Conservation (phyloP, 2,329 filamentous ascomycete species). For the Phoma sp. region DNA sequence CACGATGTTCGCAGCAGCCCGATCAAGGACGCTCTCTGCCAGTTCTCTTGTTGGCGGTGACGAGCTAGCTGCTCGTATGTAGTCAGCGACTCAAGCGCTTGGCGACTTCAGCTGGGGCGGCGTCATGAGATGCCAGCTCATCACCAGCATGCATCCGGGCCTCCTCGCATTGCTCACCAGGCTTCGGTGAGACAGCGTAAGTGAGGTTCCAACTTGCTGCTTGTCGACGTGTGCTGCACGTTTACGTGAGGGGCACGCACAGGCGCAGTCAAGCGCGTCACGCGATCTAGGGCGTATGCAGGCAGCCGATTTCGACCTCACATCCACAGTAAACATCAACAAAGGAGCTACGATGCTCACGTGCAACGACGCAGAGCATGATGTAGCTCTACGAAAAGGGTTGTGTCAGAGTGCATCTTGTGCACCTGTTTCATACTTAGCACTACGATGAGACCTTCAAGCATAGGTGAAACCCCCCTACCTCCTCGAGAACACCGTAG, state of each 20-base stretch:
- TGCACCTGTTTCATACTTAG: background rate
- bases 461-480: background rate
- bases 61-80: slow-evolving; percentile 17
- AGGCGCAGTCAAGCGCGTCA: slow-evolving; percentile 14
- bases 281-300: slow-evolving; percentile 17
- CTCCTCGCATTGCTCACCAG: slow-evolving; percentile 16
- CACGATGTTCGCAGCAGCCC: slow-evolving; percentile 2
- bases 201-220: slow-evolving; percentile 12
- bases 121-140: slow-evolving; percentile 22
- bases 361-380: background rate
- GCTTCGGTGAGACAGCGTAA: slow-evolving; percentile 13
- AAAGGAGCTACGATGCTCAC: background rate
- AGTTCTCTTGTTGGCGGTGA: slow-evolving; percentile 9
- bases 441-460: background rate
- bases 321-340: background rate
- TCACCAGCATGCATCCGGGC: slow-evolving; percentile 15
- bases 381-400: background rate
- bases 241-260: slow-evolving; percentile 22
- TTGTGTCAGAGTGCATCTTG: background rate
- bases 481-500: background rate
- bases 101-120: slow-evolving; percentile 18
- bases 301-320: slow-evolving; percentile 15
- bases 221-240: slow-evolving; percentile 21
- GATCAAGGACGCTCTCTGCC: slow-evolving; percentile 6
- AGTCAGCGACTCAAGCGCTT: slow-evolving; percentile 22